These are phyloP conservation scores for Saccharomycopsis sp. DNA, from an alignment of 805 yeast genomes.

Conservation along the genomic window DNA sequence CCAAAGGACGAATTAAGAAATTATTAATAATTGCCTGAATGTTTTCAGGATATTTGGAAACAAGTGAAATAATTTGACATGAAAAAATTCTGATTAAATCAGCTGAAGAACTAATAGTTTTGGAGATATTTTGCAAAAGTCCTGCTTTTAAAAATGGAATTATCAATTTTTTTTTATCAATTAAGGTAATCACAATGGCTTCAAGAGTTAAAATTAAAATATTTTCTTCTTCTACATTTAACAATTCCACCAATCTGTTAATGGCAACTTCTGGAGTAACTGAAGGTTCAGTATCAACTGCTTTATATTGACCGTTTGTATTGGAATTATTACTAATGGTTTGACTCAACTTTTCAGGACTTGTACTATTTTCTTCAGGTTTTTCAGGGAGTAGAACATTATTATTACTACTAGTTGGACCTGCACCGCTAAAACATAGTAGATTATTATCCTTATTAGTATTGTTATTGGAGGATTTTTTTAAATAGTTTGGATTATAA, in stretches of 20 bases:
- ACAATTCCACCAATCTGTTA: conserved; percentile 9
- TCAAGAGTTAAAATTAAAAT: conserved; percentile 11
- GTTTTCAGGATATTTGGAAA: conserved; percentile 15
- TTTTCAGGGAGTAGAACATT: too few relatives aligned
- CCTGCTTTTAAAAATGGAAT: conserved; percentile 9
- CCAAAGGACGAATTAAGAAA: conserved; percentile 15
- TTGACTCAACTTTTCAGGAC: background rate
- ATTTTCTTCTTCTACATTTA: conserved; percentile 13
- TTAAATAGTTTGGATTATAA: conserved; percentile 1
- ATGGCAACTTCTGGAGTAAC: conserved; percentile 10
- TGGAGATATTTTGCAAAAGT: conserved; percentile 7
- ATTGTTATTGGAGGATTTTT: background rate
- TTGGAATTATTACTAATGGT: background rate
- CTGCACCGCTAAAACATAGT: too few relatives aligned
- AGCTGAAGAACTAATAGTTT: conserved; percentile 8
- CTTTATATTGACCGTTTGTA: conserved; percentile 1
- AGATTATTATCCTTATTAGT: background rate
- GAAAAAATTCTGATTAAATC: conserved; percentile 15
- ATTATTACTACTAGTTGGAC: too few relatives aligned
- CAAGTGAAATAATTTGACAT: conserved; percentile 15
- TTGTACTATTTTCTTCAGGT: background rate
- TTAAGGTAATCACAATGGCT: conserved; percentile 15
- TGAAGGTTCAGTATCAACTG: conserved; percentile 3
- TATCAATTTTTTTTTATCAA: conserved; percentile 14
- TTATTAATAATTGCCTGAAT: conserved; percentile 10